Base-by-base conservation (phyloP, 176 grass and related monocot genomes). In the Calamus simplicifolius region DNA sequence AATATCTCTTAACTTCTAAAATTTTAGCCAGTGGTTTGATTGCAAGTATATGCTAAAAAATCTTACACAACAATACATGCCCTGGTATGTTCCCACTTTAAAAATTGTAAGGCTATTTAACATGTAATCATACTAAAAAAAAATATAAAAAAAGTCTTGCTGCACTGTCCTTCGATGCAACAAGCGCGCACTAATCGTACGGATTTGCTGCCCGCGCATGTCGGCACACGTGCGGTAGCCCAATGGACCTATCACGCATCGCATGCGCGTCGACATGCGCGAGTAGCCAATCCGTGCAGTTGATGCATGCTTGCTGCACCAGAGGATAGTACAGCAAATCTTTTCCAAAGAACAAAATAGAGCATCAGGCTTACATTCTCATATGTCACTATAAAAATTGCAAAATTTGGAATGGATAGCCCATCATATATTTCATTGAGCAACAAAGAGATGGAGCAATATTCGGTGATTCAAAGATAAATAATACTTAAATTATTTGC, bases 21-120 rank as follows among this genome's bases (percentile, higher is more conserved):
- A 43, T 43, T 12, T 43, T 43, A 43, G 35, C 35, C 12, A 10
- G 35, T 43, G 35, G 35, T 51, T 61, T 79, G 54, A 77, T 85
- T 96, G 67, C 81, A 97, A 84, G 78, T 94, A 94, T 59, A 83
- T 73, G 48, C 25, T 88, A 48, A 71, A 29, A 3, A 85, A 88
- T 25, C 89, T 84, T 66, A 79, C 84, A 29, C 68, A 81, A 26
- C 84, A 94, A 52, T 88, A 94, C 69, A 77, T 58, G 48, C 89
- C 21, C 43, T 94, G 81, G 81, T 85, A 66, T 63, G 71, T 68
- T 4, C 71, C 86, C 35, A 60, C 93, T 50, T 43, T 98, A 57
- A 93, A 89, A 89, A 92, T 88, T 69, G 88, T 88, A 59, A 80
- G 76, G 59, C 73, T 98, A 12, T 81, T 88, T 58, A 76, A 93